A percentile compares a stretch with the other conserved stretches of the same genome.
Conservation (phyloP, 2,329 filamentous ascomycete genomes). For the Ophiostoma sp. region DNA sequence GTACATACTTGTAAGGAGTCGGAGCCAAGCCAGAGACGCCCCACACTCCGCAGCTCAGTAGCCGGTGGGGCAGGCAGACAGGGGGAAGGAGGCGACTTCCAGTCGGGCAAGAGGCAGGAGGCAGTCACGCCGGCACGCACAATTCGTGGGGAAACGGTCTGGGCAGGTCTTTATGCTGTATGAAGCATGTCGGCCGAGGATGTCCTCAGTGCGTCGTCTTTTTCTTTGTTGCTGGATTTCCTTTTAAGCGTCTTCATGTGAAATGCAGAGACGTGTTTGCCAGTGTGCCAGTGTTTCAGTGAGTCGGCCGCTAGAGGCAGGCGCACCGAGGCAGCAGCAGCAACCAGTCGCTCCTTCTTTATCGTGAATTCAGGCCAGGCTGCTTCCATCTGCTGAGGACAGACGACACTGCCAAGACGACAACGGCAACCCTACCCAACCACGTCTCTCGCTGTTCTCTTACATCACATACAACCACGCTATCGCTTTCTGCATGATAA, state of each 20-base stretch:
- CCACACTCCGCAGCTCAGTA: neutral
- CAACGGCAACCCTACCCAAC: neutral
- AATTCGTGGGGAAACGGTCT: constrained; percentile 10
- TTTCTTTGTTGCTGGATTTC: neutral
- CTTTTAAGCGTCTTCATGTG: neutral
- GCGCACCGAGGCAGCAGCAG: neutral
- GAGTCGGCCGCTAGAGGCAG: neutral
- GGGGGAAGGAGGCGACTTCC: neutral
- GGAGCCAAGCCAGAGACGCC: neutral
- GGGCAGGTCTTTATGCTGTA: constrained; percentile 1
- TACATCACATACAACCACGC: neutral
- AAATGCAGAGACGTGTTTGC: neutral
- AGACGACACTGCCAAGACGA: neutral
- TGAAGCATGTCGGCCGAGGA: too few species aligned
- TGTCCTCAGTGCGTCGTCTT: neutral
- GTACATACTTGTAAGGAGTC: neutral
- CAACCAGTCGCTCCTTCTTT: neutral
- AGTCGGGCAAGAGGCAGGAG: constrained; percentile 3
- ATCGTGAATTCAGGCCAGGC: neutral
- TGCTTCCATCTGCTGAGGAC: neutral
- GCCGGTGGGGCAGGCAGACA: constrained; percentile 3
- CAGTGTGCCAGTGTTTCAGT: neutral
- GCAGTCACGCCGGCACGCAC: neutral
- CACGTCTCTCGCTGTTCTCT: neutral
- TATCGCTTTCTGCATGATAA: neutral